phyloP scores from a whole-genome alignment of 192 early-diverging fungal genomes.

The Coemansia sp. region DNA sequence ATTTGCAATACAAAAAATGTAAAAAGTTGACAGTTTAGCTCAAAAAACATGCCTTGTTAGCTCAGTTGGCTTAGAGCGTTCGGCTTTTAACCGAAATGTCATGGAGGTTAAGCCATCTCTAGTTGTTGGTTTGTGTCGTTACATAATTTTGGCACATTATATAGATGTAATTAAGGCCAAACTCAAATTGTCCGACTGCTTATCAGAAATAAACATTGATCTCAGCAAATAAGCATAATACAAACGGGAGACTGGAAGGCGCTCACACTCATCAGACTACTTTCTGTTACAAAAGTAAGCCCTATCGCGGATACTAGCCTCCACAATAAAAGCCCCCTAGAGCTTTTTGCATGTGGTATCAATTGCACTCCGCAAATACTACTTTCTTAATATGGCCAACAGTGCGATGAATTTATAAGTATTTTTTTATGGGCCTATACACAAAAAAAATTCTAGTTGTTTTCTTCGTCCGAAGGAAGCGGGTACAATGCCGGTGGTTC shows the following conservation, averaged over 20 bases:
- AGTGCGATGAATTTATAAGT: not conserved
- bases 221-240: constrained; percentile 13
- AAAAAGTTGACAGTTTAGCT: not conserved
- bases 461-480: constrained; percentile 40
- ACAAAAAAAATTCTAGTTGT: not conserved
- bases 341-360: not conserved
- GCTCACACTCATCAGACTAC: constrained; percentile 18
- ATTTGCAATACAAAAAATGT: not conserved
- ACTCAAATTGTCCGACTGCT: constrained; percentile 28
- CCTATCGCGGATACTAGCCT: constrained; percentile 26
- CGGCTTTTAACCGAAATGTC: constrained; percentile 37
- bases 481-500: constrained; percentile 46
- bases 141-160: constrained; percentile 27
- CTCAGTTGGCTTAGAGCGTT: constrained; percentile 36
- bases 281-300: not conserved
- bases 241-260: constrained; percentile 5
- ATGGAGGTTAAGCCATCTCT: constrained; percentile 4
- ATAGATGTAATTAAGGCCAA: constrained; percentile 16
- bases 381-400: not conserved
- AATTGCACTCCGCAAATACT: not conserved
- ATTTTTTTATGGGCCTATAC: not conserved
- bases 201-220: not conserved
- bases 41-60: constrained; percentile 13
- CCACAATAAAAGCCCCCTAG: constrained; percentile 5
- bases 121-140: constrained; percentile 13